These are phyloP conservation scores for Colletotrichum trifolii DNA, from an alignment of 2,329 filamentous ascomycete species.

Conservation along the genomic window DNA sequence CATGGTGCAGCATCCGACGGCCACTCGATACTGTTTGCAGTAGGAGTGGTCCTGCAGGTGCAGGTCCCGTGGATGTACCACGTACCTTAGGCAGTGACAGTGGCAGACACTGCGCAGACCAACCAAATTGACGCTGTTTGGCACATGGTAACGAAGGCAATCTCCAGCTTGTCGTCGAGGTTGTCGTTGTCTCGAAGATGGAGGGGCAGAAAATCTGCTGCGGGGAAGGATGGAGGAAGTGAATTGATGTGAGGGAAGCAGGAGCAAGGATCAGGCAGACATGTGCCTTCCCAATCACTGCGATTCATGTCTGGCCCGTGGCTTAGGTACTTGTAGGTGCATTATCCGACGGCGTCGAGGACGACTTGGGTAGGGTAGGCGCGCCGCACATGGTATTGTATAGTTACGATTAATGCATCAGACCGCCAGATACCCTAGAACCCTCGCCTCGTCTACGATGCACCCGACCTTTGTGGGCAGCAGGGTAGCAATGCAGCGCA, in stretches of 20 bases:
- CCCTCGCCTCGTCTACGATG: too few relatives aligned
- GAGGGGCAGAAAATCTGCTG: conserved; percentile 13
- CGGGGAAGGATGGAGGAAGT: conserved; percentile 1
- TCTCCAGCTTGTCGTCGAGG: background rate
- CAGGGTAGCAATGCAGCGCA: too few relatives aligned
- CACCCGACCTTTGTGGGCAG: too few relatives aligned
- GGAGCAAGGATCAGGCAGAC: conserved; percentile 1
- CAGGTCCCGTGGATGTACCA: background rate
- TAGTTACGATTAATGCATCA: background rate
- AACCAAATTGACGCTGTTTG: too few relatives aligned
- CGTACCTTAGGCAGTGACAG: too few relatives aligned
- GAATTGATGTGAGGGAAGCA: background rate
- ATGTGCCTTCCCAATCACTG: background rate
- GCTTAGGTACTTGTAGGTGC: conserved; percentile 8
- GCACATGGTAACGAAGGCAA: background rate
- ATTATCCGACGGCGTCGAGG: conserved; percentile 25
- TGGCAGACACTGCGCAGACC: too few relatives aligned
- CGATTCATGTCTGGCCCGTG: conserved; percentile 20
- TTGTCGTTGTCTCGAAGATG: background rate
- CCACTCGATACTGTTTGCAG: conserved; percentile 12
- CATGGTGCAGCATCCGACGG: conserved; percentile 23
- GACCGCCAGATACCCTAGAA: background rate
- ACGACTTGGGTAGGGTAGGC: background rate
- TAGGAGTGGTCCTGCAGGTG: background rate
- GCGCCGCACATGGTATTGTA: background rate